Base-by-base conservation (phyloP, 352 stramenopile genomes). In the Globisporangium nagaii region DNA sequence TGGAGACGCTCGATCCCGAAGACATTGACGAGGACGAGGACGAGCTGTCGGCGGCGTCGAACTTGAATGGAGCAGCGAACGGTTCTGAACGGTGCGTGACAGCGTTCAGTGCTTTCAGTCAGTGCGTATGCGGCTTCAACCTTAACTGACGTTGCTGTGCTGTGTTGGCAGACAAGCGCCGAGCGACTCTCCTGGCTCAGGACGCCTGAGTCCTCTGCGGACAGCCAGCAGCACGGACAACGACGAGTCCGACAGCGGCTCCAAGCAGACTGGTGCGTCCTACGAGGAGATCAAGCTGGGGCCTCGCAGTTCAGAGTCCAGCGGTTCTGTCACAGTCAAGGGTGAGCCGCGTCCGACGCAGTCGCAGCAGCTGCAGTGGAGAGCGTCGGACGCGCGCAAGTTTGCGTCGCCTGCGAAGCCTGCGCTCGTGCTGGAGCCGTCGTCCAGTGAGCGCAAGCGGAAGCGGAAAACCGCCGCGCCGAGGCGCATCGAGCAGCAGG, bases 381-480 rank as follows among this genome's bases (percentile, higher is more conserved):
- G 60, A 34, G 58, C 57, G 10, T 46, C 60, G 43, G 60, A 68
- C 35, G 40, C 50, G 8, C 40, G 49, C 13, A 39, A 27, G 47
- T 44, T 48, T 15, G 30, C 27, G 15, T 50, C 56, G 32, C 53
- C 53, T 22, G 46, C 40, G 20, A 62, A 51, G 47, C 11, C 37
- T 0, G 24, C 56, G 48, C 47, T 62, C 22, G 47, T 17, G 25
- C 47, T 62, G 37, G 24, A 60, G 41, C 25, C 54, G n/a, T 52
- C 54, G 20, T 24, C 53, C 5, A 73, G 53, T 15, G 68, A 66
- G 39, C 68, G 76, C 50, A 87, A 85, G 47, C 71, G 76, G 15
- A 72, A 82, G 35, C 71, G 76, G 40, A 87, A 87, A 57, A 75
- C 64, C 3, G 47, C 62, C 13, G 63, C 59, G 20, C 76, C 76